phyloP scores from a whole-genome alignment of 106 monocot genomes.

The Dendrobium huoshanense region DNA sequence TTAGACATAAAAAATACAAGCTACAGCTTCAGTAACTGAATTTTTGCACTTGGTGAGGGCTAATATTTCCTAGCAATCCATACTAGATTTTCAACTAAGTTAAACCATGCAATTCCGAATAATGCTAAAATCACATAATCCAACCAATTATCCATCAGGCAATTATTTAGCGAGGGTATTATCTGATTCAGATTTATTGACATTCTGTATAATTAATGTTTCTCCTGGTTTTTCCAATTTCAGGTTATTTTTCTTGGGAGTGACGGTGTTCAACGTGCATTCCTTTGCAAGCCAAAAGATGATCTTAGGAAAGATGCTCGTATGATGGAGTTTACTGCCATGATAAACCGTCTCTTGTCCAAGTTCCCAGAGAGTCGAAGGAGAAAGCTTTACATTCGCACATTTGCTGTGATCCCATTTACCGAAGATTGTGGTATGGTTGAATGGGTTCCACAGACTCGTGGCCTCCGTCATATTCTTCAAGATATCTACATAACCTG shows the following conservation, averaged over 20 bases:
- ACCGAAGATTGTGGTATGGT: constrained; percentile 99
- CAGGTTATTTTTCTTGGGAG: constrained; percentile 94
- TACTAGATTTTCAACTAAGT: background rate
- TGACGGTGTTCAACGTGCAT: constrained; percentile 79
- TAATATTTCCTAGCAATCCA: background rate
- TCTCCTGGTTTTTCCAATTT: constrained; percentile 8
- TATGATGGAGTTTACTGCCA: constrained; percentile 99
- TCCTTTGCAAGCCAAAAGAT: constrained; percentile 98
- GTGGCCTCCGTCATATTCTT: constrained; percentile 90
- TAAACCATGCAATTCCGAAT: background rate
- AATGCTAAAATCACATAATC: background rate
- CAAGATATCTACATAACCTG: constrained; percentile 90
- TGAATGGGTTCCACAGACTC: constrained; percentile 96
- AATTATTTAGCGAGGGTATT: background rate
- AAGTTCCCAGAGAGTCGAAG: constrained; percentile 98
- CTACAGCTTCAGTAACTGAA: background rate
- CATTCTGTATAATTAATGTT: background rate
- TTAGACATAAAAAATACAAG: background rate
- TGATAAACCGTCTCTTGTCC: constrained; percentile 84
- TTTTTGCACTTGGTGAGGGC: background rate
- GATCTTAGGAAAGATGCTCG: constrained; percentile 96
- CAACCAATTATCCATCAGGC: background rate
- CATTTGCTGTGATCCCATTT: constrained; percentile 91
- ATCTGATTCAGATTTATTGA: background rate
- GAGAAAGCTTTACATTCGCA: constrained; percentile 92